phyloP scores from a whole-genome alignment of 768 basidiomycete genomes.

The Xerocomellus chrysenteron region DNA sequence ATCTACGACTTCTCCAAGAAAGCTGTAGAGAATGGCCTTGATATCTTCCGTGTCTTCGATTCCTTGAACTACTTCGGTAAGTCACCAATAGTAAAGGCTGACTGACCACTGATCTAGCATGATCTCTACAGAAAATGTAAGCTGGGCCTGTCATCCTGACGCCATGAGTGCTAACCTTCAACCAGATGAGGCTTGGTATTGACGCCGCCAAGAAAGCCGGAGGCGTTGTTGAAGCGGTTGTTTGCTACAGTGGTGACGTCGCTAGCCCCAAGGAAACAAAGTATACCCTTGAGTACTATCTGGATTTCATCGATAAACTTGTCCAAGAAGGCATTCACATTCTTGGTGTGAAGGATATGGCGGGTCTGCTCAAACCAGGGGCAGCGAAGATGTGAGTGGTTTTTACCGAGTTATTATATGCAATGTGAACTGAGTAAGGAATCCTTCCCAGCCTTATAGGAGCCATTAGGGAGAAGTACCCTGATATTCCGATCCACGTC shows the following conservation, averaged over 20 bases:
- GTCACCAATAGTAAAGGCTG: slow-evolving; percentile 22
- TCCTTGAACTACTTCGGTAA: slow-evolving; percentile 97
- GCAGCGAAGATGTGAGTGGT: slow-evolving; percentile 80
- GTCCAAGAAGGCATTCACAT: slow-evolving; percentile 95
- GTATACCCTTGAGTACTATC: slow-evolving; percentile 96
- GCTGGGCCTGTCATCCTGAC: slow-evolving; percentile 16
- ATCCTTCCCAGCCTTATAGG: slow-evolving; percentile 69
- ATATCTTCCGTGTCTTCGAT: slow-evolving; percentile 99
- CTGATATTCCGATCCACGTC: slow-evolving; percentile 97
- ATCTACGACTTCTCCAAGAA: slow-evolving; percentile 99
- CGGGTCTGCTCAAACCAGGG: slow-evolving; percentile 92
- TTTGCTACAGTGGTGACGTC: slow-evolving; percentile 98
- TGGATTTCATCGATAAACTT: slow-evolving; percentile 91
- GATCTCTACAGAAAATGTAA: slow-evolving; percentile 61
- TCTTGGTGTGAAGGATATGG: slow-evolving; percentile 98
- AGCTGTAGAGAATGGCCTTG: slow-evolving; percentile 98
- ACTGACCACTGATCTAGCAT: slow-evolving; percentile 2
- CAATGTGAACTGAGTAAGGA: slow-evolving; percentile 3
- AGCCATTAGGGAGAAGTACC: slow-evolving; percentile 93
- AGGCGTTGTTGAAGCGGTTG: slow-evolving; percentile 95
- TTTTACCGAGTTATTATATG: neutral
- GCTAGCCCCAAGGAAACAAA: slow-evolving; percentile 93
- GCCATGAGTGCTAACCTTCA: slow-evolving; percentile 13
- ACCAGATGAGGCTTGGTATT: slow-evolving; percentile 93
- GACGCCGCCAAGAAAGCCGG: slow-evolving; percentile 99